phyloP scores from a whole-genome alignment of 2,329 filamentous ascomycete genomes.

The Pyricularia sp. region DNA sequence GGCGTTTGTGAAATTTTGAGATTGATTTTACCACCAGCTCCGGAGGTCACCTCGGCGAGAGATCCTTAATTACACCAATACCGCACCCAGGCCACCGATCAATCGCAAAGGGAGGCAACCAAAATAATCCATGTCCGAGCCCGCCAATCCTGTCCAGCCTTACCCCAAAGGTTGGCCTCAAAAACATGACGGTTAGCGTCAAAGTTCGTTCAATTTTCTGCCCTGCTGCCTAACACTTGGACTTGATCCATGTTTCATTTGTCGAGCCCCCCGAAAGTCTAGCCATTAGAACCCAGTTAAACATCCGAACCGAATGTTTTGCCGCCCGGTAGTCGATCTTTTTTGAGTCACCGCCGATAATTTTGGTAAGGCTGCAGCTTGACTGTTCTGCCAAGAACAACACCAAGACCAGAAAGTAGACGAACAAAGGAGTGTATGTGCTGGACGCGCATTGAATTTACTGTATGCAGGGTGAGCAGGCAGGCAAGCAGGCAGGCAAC shows the following conservation, averaged over 20 bases:
- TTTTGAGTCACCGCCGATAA: background rate
- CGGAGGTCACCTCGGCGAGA: too few relatives aligned
- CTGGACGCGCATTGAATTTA: background rate
- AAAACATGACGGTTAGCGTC: background rate
- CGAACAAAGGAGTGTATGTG: background rate
- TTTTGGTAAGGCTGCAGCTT: background rate
- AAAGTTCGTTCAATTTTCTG: background rate
- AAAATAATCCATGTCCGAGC: background rate
- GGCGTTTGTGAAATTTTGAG: too few relatives aligned
- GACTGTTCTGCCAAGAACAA: background rate
- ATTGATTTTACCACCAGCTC: too few relatives aligned
- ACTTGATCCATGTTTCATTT: background rate
- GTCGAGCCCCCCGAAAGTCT: background rate
- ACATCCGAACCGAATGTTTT: background rate
- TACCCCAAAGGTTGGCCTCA: background rate
- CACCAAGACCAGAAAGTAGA: background rate
- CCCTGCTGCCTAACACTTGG: background rate
- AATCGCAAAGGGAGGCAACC: background rate
- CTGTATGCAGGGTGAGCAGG: background rate
- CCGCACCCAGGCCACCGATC: background rate
- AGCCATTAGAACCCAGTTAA: background rate
- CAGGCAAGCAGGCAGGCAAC: background rate
- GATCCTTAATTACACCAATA: background rate
- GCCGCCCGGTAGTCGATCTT: background rate
- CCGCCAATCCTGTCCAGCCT: background rate